phyloP scores from a whole-genome alignment of 257 asterid species.

The Osmanthus fragrans region DNA sequence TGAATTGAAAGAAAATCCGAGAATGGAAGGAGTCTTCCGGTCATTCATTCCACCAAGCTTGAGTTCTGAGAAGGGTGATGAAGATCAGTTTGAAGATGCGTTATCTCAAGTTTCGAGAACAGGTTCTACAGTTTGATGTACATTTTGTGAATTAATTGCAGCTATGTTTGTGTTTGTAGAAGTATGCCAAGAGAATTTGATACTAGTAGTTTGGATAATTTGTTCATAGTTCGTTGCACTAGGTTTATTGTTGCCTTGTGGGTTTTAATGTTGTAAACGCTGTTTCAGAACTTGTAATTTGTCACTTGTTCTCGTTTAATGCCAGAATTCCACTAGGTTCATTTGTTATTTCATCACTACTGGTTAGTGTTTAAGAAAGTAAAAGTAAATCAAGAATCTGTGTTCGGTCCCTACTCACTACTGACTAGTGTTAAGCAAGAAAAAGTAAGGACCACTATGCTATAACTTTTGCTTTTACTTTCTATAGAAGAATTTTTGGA shows the following conservation, averaged over 20 bases:
- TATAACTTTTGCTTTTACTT: too few species aligned
- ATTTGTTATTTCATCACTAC: slow-evolving; percentile 4
- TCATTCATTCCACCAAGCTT: slow-evolving; percentile 72
- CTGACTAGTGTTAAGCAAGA: too few species aligned
- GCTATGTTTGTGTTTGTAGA: slow-evolving; percentile 14
- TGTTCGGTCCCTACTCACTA: too few species aligned
- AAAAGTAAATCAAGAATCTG: too few species aligned
- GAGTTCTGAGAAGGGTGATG: slow-evolving; percentile 62
- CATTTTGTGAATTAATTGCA: slow-evolving; percentile 9
- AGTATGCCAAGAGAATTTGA: slow-evolving; percentile 1
- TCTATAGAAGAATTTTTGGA: too few species aligned
- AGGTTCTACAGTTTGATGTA: slow-evolving; percentile 37
- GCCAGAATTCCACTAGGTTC: slow-evolving; percentile 15
- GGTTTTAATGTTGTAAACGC: background rate
- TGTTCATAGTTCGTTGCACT: slow-evolving; percentile 22
- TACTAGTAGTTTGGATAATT: slow-evolving; percentile 1
- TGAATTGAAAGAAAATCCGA: slow-evolving; percentile 68
- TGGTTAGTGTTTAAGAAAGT: background rate
- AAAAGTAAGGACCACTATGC: too few species aligned
- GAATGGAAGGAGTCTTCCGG: slow-evolving; percentile 61
- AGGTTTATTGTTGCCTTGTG: slow-evolving; percentile 17
- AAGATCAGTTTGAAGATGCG: slow-evolving; percentile 70
- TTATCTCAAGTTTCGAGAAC: slow-evolving; percentile 56
- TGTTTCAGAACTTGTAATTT: slow-evolving; percentile 5
- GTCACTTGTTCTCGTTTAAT: background rate